A percentile compares a stretch with the other conserved stretches of the same genome.
phyloP scores from a whole-genome alignment of 148 eudicot genomes.

The Silene conica region DNA sequence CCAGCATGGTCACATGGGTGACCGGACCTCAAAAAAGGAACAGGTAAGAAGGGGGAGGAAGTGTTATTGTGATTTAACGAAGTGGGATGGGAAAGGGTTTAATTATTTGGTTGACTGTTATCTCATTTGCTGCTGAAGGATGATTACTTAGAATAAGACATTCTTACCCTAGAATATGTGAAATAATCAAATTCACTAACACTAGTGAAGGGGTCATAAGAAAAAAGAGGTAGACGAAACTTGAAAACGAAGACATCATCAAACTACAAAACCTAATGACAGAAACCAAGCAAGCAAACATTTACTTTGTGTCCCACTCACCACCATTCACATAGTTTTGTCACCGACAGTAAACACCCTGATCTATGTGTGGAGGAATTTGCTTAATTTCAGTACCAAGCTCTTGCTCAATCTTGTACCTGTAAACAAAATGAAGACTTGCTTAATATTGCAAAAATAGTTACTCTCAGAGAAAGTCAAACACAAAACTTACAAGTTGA shows the following conservation, averaged over 20 bases:
- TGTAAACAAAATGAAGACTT: slow-evolving; percentile 23
- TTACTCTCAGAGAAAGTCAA: background rate
- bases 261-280: background rate
- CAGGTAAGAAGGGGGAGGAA: no score
- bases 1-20: no score
- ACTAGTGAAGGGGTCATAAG: no score
- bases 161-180: no score
- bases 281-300: background rate
- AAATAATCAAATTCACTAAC: no score
- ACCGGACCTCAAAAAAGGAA: no score
- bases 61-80: no score
- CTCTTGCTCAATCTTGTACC: slow-evolving; percentile 94
- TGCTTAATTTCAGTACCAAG: slow-evolving; percentile 95
- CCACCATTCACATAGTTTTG: slow-evolving; percentile 23
- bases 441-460: background rate
- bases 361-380: slow-evolving; percentile 89
- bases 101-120: no score
- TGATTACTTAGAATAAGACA: no score
- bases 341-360: slow-evolving; percentile 75
- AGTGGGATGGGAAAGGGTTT: no score
- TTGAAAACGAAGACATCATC: background rate
- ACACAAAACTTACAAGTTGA: slow-evolving; percentile 59
- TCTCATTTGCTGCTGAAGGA: no score
- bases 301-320: slow-evolving; percentile 8
- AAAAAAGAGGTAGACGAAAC: background rate